Evolutionary conservation across 148 eudicot species (phyloP), one percentile per base, ranked within the genome.

Genomic region (Cornus controversa): DNA sequence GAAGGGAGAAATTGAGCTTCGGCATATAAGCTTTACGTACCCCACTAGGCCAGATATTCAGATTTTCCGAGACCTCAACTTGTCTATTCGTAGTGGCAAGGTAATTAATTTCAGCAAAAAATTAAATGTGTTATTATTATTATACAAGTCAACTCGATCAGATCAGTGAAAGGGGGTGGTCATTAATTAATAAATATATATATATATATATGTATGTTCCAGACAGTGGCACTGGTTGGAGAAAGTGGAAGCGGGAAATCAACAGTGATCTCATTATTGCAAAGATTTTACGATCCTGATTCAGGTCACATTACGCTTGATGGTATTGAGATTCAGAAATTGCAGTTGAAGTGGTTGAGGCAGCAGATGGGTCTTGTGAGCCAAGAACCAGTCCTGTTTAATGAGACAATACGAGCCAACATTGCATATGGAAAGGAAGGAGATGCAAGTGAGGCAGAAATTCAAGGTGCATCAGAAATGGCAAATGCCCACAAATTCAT

Each of bases 161-260:
- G n/a, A n/a, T n/a, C n/a, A n/a, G n/a, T n/a, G n/a, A n/a, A n/a
- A n/a, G n/a, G n/a, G n/a, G n/a, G n/a, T n/a, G n/a, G n/a, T n/a
- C n/a, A n/a, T n/a, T n/a, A n/a, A n/a, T n/a, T n/a, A n/a, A n/a
- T n/a, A n/a, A n/a, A n/a, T n/a, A n/a, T n/a, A n/a, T n/a, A n/a
- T n/a, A n/a, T n/a, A n/a, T n/a, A n/a, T n/a, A n/a, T n/a, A n/a
- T n/a, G n/a, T n/a, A n/a, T n/a, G n/a, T 57, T 68, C 10, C 84
- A 91, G 94, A 84, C 90, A 2, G 89, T 92, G 58, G 97, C 94
- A 73, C 75, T 92, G 11, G 97, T 92, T 66, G 97, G 97, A 68
- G 97, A 92, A 77, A 92, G 97, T 78, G 97, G 97, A 57, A 84
- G 97, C n/a, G 94, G 94, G 64, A 92, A 92, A 85, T 92, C 97